Evolutionary conservation across 148 eudicot species (phyloP).

Genomic region (Rheum nobile): DNA sequence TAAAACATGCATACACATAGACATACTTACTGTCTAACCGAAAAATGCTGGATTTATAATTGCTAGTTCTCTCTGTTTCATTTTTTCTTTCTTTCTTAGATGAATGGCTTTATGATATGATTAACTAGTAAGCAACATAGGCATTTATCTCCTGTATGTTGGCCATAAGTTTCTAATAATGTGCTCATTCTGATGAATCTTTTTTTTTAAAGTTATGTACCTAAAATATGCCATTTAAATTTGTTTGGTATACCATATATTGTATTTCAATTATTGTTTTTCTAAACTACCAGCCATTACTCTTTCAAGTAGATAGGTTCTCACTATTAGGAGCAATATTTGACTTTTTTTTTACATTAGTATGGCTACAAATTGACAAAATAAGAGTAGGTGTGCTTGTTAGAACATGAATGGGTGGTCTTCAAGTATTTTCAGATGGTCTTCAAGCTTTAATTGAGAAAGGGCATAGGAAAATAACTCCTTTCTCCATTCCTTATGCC

Average conservation of each 20-base stretch:
- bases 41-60: neutral
- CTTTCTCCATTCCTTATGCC: conserved; percentile 90
- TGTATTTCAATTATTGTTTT: neutral
- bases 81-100: neutral
- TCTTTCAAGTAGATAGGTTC: neutral
- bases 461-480: conserved; percentile 81
- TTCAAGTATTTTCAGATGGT: conserved; percentile 72
- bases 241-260: neutral
- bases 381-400: conserved; percentile 81
- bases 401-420: conserved; percentile 95
- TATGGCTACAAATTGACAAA: conserved; percentile 60
- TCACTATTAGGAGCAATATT: neutral
- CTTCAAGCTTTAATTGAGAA: conserved; percentile 70
- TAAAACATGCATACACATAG: neutral
- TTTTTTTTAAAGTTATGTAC: neutral
- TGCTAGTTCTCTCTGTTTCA: neutral
- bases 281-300: neutral
- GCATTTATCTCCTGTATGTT: neutral
- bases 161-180: neutral
- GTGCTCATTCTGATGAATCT: neutral
- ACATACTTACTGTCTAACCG: neutral
- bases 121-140: neutral
- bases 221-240: neutral
- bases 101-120: neutral
- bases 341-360: neutral